Conservation (phyloP, 345 rosid species). For the Aquilaria malaccensis region DNA sequence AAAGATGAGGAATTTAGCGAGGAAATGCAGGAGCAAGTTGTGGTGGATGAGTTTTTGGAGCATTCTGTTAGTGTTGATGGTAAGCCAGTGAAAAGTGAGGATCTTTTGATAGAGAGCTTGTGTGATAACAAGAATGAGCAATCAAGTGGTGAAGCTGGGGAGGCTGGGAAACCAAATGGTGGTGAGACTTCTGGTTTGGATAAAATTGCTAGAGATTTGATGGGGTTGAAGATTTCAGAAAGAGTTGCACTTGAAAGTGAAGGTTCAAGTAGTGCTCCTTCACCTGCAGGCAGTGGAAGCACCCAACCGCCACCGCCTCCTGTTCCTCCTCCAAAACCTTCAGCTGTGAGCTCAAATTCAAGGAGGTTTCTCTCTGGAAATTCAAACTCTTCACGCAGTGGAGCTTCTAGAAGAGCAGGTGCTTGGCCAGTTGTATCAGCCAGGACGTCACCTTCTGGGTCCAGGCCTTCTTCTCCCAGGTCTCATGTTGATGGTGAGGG, state of each 20-base stretch:
- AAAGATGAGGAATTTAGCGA: slow-evolving; percentile 65
- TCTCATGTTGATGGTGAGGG: slow-evolving; percentile 90
- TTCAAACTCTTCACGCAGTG: slow-evolving; percentile 49
- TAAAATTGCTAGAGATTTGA: slow-evolving; percentile 26
- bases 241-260: slow-evolving; percentile 37
- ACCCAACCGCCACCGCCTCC: slow-evolving; percentile 78
- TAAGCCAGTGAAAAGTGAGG: slow-evolving; percentile 37
- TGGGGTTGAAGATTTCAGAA: slow-evolving; percentile 37
- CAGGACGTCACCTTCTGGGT: slow-evolving; percentile 76
- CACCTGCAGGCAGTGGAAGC: slow-evolving; percentile 30
- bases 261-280: slow-evolving; percentile 36
- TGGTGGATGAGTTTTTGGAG: slow-evolving; percentile 43
- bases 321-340: slow-evolving; percentile 77
- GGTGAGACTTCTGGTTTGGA: slow-evolving; percentile 33
- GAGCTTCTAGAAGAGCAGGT: slow-evolving; percentile 58
- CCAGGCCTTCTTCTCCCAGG: slow-evolving; percentile 96
- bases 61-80: slow-evolving; percentile 32
- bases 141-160: slow-evolving; percentile 33
- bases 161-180: slow-evolving; percentile 20
- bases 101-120: slow-evolving; percentile 24
- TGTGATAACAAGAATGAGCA: slow-evolving; percentile 25
- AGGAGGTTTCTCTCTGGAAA: slow-evolving; percentile 45
- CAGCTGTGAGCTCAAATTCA: slow-evolving; percentile 33
- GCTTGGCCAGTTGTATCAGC: slow-evolving; percentile 72
- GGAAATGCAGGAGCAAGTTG: slow-evolving; percentile 46